These are phyloP conservation scores for Kwoniella europaea DNA, from an alignment of 768 basidiomycete species.

Conservation along the genomic window DNA sequence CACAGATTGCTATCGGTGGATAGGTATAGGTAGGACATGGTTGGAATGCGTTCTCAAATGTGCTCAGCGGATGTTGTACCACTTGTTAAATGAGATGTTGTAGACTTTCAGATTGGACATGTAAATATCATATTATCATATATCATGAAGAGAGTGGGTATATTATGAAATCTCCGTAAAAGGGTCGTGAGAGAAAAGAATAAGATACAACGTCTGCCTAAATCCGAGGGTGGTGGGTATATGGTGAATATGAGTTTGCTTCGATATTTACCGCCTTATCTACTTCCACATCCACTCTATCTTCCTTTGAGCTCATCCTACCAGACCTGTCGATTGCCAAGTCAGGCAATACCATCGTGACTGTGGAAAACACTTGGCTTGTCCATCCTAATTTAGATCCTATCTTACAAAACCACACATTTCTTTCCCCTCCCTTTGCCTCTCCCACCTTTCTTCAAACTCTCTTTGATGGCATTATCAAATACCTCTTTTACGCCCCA, in stretches of 20 bases:
- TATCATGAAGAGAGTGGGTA: background rate
- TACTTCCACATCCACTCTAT: background rate
- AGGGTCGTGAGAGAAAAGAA: background rate
- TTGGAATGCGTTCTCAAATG: background rate
- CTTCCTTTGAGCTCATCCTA: background rate
- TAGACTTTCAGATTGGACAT: background rate
- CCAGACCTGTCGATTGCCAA: too few species aligned
- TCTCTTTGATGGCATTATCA: conserved; percentile 82
- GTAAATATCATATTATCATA: background rate
- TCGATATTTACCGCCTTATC: background rate
- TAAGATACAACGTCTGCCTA: background rate
- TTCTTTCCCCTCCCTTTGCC: conserved; percentile 71
- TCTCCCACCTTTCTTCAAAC: conserved; percentile 75
- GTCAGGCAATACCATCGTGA: too few species aligned
- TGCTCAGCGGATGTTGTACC: background rate
- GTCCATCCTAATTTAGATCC: background rate
- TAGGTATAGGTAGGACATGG: too few species aligned
- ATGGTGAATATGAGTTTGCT: background rate
- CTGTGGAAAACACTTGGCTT: background rate
- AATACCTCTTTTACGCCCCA: conserved; percentile 91
- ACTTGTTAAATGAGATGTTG: background rate
- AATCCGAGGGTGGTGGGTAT: background rate
- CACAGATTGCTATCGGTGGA: too few species aligned
- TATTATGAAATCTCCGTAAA: background rate
- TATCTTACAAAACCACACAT: conserved; percentile 68